Evolutionary conservation across 495 filamentous ascomycete genomes (phyloP).

Genomic region (Aspergillus sparsus): DNA sequence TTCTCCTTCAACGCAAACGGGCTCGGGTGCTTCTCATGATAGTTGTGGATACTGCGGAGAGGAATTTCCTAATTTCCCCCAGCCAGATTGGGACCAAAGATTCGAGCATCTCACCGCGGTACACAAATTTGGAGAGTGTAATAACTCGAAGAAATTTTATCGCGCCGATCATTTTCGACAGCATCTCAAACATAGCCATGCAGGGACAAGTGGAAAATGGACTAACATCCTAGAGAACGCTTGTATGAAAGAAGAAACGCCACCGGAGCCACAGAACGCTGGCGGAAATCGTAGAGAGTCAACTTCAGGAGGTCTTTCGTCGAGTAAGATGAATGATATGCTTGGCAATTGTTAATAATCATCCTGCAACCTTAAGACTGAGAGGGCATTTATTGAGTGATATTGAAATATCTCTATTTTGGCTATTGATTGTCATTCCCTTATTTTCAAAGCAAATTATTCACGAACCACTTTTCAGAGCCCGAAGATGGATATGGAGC

Average conservation of each 20-base stretch:
- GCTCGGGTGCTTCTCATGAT: slow-evolving; percentile 55
- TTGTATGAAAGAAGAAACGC: slow-evolving; percentile 91
- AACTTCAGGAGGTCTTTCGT: slow-evolving; percentile 31
- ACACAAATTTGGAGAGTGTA: slow-evolving; percentile 98
- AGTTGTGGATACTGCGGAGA: slow-evolving; percentile 95
- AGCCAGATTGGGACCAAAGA: slow-evolving; percentile 79
- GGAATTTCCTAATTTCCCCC: slow-evolving; percentile 75
- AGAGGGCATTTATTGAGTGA: not conserved
- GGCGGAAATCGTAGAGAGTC: slow-evolving; percentile 11
- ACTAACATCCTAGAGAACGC: slow-evolving; percentile 97
- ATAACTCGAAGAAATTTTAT: slow-evolving; percentile 97
- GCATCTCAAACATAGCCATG: slow-evolving; percentile 97
- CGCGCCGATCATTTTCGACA: slow-evolving; percentile 97
- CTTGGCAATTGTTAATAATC: slow-evolving; percentile 33
- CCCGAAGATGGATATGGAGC: not conserved
- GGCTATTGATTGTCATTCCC: too few relatives aligned
- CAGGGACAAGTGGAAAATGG: slow-evolving; percentile 96
- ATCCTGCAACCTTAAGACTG: slow-evolving; percentile 5
- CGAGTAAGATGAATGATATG: slow-evolving; percentile 43
- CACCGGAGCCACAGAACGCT: slow-evolving; percentile 39
- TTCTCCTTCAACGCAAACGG: slow-evolving; percentile 39
- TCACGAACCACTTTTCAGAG: not conserved
- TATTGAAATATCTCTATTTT: too few relatives aligned
- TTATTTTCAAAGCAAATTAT: too few relatives aligned
- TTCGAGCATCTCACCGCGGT: slow-evolving; percentile 83